phyloP scores from a whole-genome alignment of 2,329 filamentous ascomycete species.

The Talaromyces rugulosus region DNA sequence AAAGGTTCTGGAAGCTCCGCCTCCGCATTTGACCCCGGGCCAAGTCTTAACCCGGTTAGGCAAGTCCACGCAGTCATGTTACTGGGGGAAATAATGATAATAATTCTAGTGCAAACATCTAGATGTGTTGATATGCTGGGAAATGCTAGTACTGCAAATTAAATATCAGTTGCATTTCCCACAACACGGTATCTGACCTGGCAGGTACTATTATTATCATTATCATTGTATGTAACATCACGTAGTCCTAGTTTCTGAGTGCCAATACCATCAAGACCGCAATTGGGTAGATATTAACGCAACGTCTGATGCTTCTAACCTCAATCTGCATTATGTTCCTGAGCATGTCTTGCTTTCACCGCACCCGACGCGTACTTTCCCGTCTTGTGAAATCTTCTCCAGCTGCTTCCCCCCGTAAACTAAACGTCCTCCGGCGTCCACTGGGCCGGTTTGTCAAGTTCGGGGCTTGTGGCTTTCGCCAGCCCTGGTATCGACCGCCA shows the following conservation, averaged over 20 bases:
- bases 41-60: conserved; percentile 3
- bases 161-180: neutral
- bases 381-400: neutral
- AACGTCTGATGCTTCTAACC: neutral
- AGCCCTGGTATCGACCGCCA: conserved; percentile 58
- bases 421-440: conserved; percentile 21
- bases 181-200: neutral
- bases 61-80: neutral
- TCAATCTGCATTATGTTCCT: neutral
- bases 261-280: neutral
- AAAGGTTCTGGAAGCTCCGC: conserved; percentile 2
- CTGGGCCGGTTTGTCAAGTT: conserved; percentile 40
- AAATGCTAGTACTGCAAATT: neutral
- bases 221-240: neutral
- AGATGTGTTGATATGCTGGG: no score
- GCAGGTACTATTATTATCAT: neutral
- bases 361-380: neutral
- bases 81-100: no score
- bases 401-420: conserved; percentile 14
- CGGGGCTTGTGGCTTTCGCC: conserved; percentile 57
- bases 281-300: neutral
- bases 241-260: no score
- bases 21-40: conserved; percentile 12
- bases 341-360: conserved; percentile 7
- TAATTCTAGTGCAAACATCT: no score